Percentiles rank a stretch among this genome's conserved stretches.
phyloP scores from a whole-genome alignment of 176 grass and related monocot genomes.

The Sorghum bicolor region Sorghum_bicolor_NCBIv3 NC_012873.2:60472501-60473000 shows the following conservation, averaged over 20 bases:
- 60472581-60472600: background rate
- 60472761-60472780: background rate
- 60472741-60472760: background rate
- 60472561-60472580: background rate
- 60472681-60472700: background rate
- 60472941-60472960: slow-evolving; percentile 81
- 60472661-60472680: background rate
- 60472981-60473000: slow-evolving; percentile 54
- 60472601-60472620: background rate
- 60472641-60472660: background rate
- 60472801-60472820: background rate
- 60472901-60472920: background rate
- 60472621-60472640: background rate
- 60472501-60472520: background rate
- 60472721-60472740: background rate
- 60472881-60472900: background rate
- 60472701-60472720: background rate
- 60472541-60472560: background rate
- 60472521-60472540: background rate
- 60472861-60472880: background rate
- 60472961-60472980: slow-evolving; percentile 71
- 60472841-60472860: background rate
- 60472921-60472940: slow-evolving; percentile 21
- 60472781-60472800: background rate
- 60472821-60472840: background rate